Base-by-base conservation (phyloP, 169 alveolate genomes). In the Amoebophrya sp. region DNA sequence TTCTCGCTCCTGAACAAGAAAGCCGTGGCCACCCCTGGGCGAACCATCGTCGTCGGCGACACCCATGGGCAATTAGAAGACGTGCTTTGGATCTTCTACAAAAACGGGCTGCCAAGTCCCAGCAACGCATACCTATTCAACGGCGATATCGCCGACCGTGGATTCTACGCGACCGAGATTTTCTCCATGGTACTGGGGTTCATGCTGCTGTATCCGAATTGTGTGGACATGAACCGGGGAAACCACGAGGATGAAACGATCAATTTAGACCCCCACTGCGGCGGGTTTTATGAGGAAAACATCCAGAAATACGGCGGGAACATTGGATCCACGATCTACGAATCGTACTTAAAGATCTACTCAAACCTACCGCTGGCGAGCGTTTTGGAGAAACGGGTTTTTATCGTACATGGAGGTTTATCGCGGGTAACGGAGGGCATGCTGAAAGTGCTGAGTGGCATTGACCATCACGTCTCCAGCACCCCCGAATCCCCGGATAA, bases 121-220 rank as follows among this genome's bases (percentile, higher is more conserved):
- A 40, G 35, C 33, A 88, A 40, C 53, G 77, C n/a, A n/a, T 92
- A 97, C 92, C 93, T 97, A 83, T 97, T 97, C 95, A 97, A 97
- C 93, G 98, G 98, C 0, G 98, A 97, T 89, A 96, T 97, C 53
- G 98, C 97, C 0, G 98, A 96, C 92, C 93, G 98, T 40, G 97
- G 97, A 47, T 18, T 12, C 29, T 18, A 47, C 66, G 66, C 66
- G 66, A 47, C 66, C 66, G 66, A 47, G 18, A 47, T 47, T 7
- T 47, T 47, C 66, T 7, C 66, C 18, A 47, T 47, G 7, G 7
- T 47, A 18, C 18, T 47, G 29, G 18, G 29, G 7, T 12, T 7
- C 18, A 47, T 47, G 66, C 66, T 47, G 7, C 66, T 47, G 18
- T 18, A 47, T 47, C 66, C 66, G 18, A 18, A 47, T 7, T 47